Base-by-base conservation (phyloP, 306 rosid species). In the Neltuma alba region DNA sequence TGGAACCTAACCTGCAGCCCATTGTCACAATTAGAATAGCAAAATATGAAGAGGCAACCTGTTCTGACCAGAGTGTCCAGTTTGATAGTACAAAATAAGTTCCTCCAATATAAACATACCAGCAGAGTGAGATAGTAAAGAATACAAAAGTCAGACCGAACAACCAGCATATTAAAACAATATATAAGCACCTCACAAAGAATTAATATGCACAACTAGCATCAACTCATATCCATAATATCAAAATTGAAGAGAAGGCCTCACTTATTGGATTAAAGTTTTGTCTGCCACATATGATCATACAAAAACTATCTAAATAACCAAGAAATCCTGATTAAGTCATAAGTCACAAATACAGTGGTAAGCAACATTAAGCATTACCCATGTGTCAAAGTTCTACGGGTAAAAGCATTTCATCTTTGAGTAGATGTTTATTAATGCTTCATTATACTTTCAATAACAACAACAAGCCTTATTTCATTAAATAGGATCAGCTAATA, bases 1-100 rank as follows among this genome's bases (percentile, higher is more conserved):
- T 86, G 89, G 85, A 86, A 86, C 85, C 87, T 86, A 74, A 86
- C 89, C 89, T 86, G 85, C 67, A 86, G 63, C 47, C 75, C 61
- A 80, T 80, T 57, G 78, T 77, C 70, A 76, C 55, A 42, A 70
- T 21, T 69, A 74, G 42, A 47, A 63, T 30, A 63, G 64, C 38
- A 58, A 61, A 66, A 30, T 30, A 72, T 47, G n/a, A 23, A 73
- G 44, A 23, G 37, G 70, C 68, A 74, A 18, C 44, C 9, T 10
- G 21, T 71, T 42, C 57, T 30, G 58, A 45, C 41, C 41, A 68
- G 9, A 16, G 6, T 28, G 8, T 70, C 27, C 15, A 44, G 14
- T 44, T 45, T 16, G 18, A 70, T 21, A 30, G 18, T 41, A 70
- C 37, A 70, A 47, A 47, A 70, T 45, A 70, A 47, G 33, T 62